A percentile compares a stretch with the other conserved stretches of the same genome.
These are phyloP conservation scores for Didymellaceae sp. DNA, from an alignment of 2,329 filamentous ascomycete species.

Conservation along the genomic window DNA sequence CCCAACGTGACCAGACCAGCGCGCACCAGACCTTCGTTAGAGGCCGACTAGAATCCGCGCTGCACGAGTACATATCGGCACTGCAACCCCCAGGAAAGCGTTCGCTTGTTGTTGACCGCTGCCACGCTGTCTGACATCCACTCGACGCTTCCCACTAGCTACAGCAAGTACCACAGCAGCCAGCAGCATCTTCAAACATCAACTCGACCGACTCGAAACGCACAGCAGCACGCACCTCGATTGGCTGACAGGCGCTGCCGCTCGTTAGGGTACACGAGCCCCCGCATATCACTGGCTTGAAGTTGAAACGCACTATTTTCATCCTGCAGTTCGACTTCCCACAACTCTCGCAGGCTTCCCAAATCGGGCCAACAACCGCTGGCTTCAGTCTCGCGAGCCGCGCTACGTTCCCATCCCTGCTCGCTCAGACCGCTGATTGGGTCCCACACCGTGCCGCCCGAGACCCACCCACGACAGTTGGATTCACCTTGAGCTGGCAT, in stretches of 20 bases:
- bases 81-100: slow-evolving; percentile 23
- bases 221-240: slow-evolving; percentile 29
- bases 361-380: slow-evolving; percentile 44
- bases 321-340: slow-evolving; percentile 39
- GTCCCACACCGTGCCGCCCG: slow-evolving; percentile 32
- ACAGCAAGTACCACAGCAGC: slow-evolving; percentile 26
- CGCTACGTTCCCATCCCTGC: slow-evolving; percentile 34
- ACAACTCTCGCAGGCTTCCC: slow-evolving; percentile 30
- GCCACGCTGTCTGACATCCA: slow-evolving; percentile 19
- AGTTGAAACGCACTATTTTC: slow-evolving; percentile 46
- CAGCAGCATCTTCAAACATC: slow-evolving; percentile 40
- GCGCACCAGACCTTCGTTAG: slow-evolving; percentile 31
- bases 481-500: slow-evolving; percentile 32
- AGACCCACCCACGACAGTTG: slow-evolving; percentile 33
- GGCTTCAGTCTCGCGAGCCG: slow-evolving; percentile 35
- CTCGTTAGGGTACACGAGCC: slow-evolving; percentile 19
- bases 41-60: slow-evolving; percentile 20
- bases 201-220: slow-evolving; percentile 40
- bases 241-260: slow-evolving; percentile 43
- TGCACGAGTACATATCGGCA: slow-evolving; percentile 31
- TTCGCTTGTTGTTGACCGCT: slow-evolving; percentile 21
- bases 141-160: slow-evolving; percentile 9
- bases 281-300: slow-evolving; percentile 18
- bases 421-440: slow-evolving; percentile 37
- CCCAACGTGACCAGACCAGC: slow-evolving; percentile 37